Conservation (phyloP, 306 rosid species). For the Quercus cerris region DNA sequence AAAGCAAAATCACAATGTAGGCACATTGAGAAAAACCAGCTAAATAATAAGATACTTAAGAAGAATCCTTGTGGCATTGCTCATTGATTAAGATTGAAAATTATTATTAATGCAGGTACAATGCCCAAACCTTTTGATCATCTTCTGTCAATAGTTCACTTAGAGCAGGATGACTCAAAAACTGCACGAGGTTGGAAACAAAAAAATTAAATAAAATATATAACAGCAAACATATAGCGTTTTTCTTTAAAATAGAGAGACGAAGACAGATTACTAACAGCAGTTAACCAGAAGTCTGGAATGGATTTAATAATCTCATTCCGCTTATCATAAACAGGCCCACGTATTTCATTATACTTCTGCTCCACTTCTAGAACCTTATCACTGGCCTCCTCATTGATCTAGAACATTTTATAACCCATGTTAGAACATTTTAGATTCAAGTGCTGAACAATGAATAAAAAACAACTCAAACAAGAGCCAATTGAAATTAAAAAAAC, state of each 20-base stretch:
- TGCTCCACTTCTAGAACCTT: conserved; percentile 87
- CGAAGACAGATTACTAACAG: conserved; percentile 50
- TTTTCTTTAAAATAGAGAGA: background rate
- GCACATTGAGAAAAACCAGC: conserved; percentile 1
- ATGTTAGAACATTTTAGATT: background rate
- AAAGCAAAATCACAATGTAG: conserved; percentile 8
- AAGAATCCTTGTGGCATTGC: background rate
- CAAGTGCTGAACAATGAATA: background rate
- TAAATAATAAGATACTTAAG: background rate
- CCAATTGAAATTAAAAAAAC: background rate
- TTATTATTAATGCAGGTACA: background rate
- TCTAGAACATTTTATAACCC: conserved; percentile 33
- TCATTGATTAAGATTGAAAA: background rate
- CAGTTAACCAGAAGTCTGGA: conserved; percentile 92
- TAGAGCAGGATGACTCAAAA: conserved; percentile 76
- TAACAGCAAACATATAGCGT: background rate
- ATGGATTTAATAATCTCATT: conserved; percentile 74
- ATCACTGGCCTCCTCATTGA: conserved; percentile 92
- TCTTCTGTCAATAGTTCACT: conserved; percentile 72
- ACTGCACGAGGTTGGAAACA: conserved; percentile 36
- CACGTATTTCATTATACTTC: conserved; percentile 79
- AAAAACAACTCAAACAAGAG: background rate
- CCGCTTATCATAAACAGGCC: conserved; percentile 73
- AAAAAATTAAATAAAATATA: background rate
- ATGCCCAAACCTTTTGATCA: conserved; percentile 69